A percentile compares a stretch with the other conserved stretches of the same genome.
Evolutionary conservation across 129 eudicot species (phyloP).

Genomic region (Daucus carota): DNA sequence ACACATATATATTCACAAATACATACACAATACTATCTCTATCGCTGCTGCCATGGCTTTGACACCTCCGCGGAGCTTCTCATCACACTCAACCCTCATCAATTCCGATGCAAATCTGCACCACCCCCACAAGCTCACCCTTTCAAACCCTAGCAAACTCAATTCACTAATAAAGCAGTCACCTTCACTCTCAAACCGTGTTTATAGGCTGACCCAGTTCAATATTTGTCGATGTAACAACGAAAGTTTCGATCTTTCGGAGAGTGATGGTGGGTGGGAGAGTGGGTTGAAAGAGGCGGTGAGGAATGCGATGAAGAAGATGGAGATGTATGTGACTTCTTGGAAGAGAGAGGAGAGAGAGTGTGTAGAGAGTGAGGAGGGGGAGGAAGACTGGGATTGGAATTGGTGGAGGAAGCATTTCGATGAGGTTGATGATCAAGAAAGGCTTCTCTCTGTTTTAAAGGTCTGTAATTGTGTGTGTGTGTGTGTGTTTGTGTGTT

Average conservation of each 20-base stretch:
- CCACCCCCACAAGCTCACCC: conserved; percentile 16
- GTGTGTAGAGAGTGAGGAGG: conserved; percentile 11
- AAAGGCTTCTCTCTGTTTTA: conserved; percentile 48
- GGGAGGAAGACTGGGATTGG: conserved; percentile 76
- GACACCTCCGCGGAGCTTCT: conserved; percentile 41
- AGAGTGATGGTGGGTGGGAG: conserved; percentile 45
- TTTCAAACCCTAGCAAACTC: conserved; percentile 24
- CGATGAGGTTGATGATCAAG: conserved; percentile 66
- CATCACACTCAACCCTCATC: conserved; percentile 25
- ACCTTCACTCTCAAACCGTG: conserved; percentile 20
- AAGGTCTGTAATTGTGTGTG: conserved; percentile 33
- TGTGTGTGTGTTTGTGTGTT: background rate
- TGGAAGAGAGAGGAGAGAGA: conserved; percentile 12
- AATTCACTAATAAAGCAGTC: conserved; percentile 24
- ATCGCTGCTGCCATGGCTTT: conserved; percentile 48
- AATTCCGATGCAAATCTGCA: conserved; percentile 32
- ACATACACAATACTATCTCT: background rate
- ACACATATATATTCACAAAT: background rate
- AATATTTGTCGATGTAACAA: conserved; percentile 41
- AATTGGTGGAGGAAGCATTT: conserved; percentile 85
- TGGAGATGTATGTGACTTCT: conserved; percentile 33
- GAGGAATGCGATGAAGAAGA: conserved; percentile 37
- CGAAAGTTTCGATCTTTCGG: conserved; percentile 2
- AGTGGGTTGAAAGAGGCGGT: conserved; percentile 40
- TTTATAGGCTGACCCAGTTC: conserved; percentile 24